Conservation (phyloP, 2,329 filamentous ascomycete genomes). For the Thielaviopsis ethacetica region DNA sequence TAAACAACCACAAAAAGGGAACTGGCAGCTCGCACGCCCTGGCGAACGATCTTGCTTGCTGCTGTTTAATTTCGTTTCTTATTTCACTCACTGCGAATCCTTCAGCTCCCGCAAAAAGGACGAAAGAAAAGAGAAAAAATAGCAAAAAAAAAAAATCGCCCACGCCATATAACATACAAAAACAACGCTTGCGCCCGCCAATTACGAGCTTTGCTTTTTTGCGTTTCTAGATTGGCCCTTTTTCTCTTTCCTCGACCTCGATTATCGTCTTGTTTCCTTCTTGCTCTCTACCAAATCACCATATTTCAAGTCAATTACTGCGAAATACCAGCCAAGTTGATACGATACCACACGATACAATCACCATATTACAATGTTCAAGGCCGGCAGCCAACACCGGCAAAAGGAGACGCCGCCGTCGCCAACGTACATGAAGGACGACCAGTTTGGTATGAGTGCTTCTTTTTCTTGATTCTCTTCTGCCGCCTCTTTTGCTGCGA, state of each 20-base stretch:
- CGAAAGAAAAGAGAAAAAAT: neutral
- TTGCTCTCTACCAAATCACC: neutral
- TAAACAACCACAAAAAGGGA: neutral
- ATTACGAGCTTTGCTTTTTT: neutral
- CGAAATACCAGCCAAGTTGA: neutral
- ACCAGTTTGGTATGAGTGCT: constrained; percentile 42
- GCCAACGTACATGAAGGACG: constrained; percentile 47
- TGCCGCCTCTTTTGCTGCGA: neutral
- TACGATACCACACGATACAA: neutral
- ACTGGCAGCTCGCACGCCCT: neutral
- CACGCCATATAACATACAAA: neutral
- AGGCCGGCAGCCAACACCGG: constrained; percentile 15
- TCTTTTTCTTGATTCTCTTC: neutral
- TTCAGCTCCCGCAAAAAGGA: neutral
- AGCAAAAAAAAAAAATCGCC: neutral
- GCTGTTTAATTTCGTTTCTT: neutral
- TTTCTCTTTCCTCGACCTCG: neutral
- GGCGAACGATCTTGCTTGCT: neutral
- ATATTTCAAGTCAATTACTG: neutral
- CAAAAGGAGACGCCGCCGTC: constrained; percentile 45
- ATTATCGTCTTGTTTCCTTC: neutral
- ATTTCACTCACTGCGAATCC: neutral
- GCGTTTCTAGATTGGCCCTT: neutral
- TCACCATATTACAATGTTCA: constrained; percentile 7
- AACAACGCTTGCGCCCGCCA: neutral